A percentile compares a stretch with the other conserved stretches of the same genome.
Evolutionary conservation across 441 rosid genomes (phyloP).

Genomic region (Gossypium gossypioides): DNA sequence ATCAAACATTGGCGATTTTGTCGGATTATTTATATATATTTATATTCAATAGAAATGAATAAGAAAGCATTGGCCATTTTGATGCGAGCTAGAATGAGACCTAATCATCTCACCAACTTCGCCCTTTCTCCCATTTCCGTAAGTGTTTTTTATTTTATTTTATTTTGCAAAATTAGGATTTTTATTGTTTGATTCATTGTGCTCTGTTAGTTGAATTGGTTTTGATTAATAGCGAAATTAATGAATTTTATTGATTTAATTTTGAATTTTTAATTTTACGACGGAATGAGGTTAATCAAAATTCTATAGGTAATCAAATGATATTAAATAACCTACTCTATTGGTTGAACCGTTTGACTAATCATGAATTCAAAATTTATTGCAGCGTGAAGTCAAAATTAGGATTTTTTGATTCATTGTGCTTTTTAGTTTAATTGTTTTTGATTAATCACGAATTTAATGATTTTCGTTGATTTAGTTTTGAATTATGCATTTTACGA

Average conservation of each 20-base stretch:
- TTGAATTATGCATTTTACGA: too few relatives aligned
- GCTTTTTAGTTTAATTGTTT: too few relatives aligned
- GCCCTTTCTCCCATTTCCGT: slow-evolving; percentile 46
- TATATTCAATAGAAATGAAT: slow-evolving; percentile 39
- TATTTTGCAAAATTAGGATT: not conserved
- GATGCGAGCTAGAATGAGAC: slow-evolving; percentile 66
- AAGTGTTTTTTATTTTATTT: slow-evolving; percentile 21
- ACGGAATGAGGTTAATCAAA: not conserved
- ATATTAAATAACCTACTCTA: too few relatives aligned
- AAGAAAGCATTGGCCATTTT: slow-evolving; percentile 61
- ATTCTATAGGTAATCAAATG: too few relatives aligned
- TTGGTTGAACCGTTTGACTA: not conserved
- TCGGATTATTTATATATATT: not conserved
- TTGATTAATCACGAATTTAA: too few relatives aligned
- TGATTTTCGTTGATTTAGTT: too few relatives aligned
- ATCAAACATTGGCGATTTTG: not conserved
- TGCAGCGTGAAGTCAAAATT: too few relatives aligned
- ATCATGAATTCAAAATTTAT: not conserved
- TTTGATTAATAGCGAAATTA: not conserved
- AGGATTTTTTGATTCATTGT: too few relatives aligned
- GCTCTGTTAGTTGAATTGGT: not conserved
- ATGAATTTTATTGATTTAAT: not conserved
- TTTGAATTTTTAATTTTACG: not conserved
- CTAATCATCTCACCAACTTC: slow-evolving; percentile 31
- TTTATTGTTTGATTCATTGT: not conserved